Conservation (phyloP, 495 filamentous ascomycete genomes). For the Delitschia confertaspora region DNA sequence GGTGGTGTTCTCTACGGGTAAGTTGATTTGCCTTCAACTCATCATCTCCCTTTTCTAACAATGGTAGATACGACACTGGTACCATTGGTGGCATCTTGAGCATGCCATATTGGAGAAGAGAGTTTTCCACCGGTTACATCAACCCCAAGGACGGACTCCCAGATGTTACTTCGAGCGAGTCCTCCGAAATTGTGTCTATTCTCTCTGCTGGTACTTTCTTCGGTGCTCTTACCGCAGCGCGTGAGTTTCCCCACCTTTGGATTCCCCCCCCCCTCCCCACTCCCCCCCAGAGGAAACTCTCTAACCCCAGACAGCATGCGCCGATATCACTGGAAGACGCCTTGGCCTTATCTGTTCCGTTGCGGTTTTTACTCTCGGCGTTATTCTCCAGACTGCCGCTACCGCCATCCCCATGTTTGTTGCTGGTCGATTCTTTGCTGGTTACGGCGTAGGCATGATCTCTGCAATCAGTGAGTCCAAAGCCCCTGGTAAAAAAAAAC, state of each 20-base stretch:
- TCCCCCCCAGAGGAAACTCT: neutral
- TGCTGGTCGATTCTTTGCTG: constrained; percentile 38
- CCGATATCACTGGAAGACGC: constrained; percentile 67
- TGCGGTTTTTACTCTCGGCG: constrained; percentile 65
- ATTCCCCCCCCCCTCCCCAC: too few relatives aligned
- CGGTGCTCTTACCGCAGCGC: constrained; percentile 63
- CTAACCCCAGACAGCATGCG: constrained; percentile 36
- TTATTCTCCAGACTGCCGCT: constrained; percentile 69
- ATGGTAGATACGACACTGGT: constrained; percentile 66
- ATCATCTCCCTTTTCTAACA: neutral
- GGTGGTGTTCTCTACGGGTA: constrained; percentile 82
- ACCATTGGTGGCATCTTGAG: constrained; percentile 78
- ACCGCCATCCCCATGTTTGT: constrained; percentile 33
- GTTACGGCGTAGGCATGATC: constrained; percentile 36
- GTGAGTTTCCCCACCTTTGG: constrained; percentile 16
- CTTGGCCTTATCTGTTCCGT: constrained; percentile 52
- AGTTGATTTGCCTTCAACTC: constrained; percentile 24
- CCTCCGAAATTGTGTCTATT: constrained; percentile 58
- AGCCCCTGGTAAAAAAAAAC: too few relatives aligned
- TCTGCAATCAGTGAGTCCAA: constrained; percentile 26
- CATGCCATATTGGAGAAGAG: constrained; percentile 62
- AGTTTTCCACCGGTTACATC: constrained; percentile 57
- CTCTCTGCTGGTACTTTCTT: constrained; percentile 87
- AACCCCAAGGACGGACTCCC: constrained; percentile 14
- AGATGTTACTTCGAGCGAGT: constrained; percentile 53